Conservation (phyloP, 2,329 filamentous ascomycete species). For the Arthrobotrys sphaeroides region DNA sequence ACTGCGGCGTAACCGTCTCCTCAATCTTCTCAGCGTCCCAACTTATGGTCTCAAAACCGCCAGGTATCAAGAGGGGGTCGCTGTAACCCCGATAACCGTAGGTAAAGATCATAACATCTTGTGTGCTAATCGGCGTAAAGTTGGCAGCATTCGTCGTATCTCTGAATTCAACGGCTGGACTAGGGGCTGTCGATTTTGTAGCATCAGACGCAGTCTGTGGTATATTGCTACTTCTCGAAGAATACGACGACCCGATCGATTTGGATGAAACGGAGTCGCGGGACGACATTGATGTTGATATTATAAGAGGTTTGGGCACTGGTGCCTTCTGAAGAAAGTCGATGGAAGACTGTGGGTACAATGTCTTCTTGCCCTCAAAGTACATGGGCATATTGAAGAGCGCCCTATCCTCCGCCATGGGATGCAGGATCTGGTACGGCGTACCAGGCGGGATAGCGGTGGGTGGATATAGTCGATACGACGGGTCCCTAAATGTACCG, state of each 20-base stretch:
- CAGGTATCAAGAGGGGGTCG: constrained; percentile 40
- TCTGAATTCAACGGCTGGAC: constrained; percentile 31
- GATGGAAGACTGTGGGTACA: constrained; percentile 23
- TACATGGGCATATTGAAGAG: constrained; percentile 52
- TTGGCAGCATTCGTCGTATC: constrained; percentile 36
- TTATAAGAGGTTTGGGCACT: constrained; percentile 10
- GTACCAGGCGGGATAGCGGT: background rate
- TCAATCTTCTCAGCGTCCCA: constrained; percentile 77
- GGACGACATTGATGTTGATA: constrained; percentile 35
- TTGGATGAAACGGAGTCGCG: constrained; percentile 49
- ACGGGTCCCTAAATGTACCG: background rate
- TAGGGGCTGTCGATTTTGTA: constrained; percentile 13
- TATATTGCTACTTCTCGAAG: constrained; percentile 43
- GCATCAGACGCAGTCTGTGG: constrained; percentile 7
- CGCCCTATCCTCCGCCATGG: constrained; percentile 30
- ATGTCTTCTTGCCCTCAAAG: constrained; percentile 45
- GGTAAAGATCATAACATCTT: constrained; percentile 53
- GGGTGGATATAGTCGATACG: background rate
- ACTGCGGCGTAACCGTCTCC: constrained; percentile 73
- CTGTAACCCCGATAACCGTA: constrained; percentile 46
- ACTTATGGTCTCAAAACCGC: constrained; percentile 61
- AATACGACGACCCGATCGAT: constrained; percentile 39
- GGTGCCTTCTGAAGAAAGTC: constrained; percentile 35
- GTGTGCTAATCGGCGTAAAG: constrained; percentile 48
- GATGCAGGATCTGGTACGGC: background rate